A percentile compares a stretch with the other conserved stretches of the same genome.
phyloP scores from a whole-genome alignment of 1,284 basidiomycete genomes.

The Ceratorhiza oryzae-sativae region DNA sequence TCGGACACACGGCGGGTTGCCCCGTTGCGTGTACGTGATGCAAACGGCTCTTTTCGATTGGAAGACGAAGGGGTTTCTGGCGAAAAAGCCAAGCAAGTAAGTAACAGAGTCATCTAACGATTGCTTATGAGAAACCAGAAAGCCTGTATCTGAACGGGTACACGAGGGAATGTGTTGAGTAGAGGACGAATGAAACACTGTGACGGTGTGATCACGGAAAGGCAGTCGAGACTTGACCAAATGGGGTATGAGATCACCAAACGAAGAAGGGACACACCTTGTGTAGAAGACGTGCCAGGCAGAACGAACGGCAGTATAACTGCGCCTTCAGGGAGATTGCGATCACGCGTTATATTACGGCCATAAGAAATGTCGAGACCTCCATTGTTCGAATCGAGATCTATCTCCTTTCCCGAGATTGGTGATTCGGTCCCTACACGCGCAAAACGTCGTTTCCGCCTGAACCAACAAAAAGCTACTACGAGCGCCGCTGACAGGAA shows the following conservation, averaged over 20 bases:
- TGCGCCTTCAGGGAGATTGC: neutral
- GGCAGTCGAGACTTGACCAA: neutral
- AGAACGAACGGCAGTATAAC: slow-evolving; percentile 21
- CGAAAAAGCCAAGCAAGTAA: neutral
- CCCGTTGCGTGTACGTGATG: neutral
- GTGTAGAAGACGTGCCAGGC: neutral
- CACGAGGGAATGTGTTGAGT: neutral
- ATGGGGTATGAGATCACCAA: neutral
- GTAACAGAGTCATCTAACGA: neutral
- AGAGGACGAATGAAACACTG: neutral
- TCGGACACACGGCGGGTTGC: neutral
- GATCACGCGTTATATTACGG: neutral
- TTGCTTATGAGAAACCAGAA: neutral
- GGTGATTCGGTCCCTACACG: slow-evolving; percentile 1
- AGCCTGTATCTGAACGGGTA: neutral
- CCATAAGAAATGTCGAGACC: neutral
- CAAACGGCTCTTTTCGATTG: neutral
- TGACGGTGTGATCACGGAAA: neutral
- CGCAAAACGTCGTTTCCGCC: slow-evolving; percentile 6
- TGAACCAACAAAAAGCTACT: neutral
- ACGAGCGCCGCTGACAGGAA: neutral
- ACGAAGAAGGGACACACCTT: slow-evolving; percentile 1
- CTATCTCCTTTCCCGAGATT: neutral
- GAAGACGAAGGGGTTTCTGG: neutral
- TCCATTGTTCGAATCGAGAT: neutral